Conservation (phyloP, 208 protist species). For the Polymyxa betae region DNA sequence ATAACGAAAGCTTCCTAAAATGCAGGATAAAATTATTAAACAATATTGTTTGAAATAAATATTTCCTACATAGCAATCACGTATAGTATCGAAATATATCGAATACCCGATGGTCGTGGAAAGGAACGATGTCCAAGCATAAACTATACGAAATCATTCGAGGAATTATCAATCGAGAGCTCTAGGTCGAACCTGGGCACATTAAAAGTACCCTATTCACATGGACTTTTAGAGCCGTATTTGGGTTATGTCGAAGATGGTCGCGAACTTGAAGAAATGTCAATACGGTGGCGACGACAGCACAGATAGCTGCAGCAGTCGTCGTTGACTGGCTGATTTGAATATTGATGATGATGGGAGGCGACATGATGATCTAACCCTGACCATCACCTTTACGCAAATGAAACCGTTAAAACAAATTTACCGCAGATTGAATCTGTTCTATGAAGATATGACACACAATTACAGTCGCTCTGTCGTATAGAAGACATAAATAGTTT, state of each 20-base stretch:
- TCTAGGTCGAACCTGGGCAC: neutral
- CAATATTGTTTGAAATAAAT: too few relatives aligned
- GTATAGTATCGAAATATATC: neutral
- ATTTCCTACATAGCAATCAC: constrained; percentile 33
- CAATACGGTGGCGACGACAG: neutral
- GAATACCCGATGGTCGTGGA: neutral
- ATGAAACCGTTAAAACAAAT: too few relatives aligned
- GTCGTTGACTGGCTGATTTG: neutral
- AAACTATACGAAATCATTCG: neutral
- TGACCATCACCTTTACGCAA: too few relatives aligned
- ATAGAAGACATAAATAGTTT: too few relatives aligned
- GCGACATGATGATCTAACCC: too few relatives aligned
- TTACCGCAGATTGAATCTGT: too few relatives aligned
- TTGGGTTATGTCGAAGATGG: constrained; percentile 32
- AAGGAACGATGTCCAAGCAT: constrained; percentile 52
- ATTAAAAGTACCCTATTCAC: constrained; percentile 29
- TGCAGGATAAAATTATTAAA: neutral
- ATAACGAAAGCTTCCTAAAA: constrained; percentile 47
- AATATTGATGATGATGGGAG: too few relatives aligned
- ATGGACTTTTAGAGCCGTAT: neutral
- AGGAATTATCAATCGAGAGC: neutral
- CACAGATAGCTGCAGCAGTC: neutral
- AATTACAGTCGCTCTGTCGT: too few relatives aligned
- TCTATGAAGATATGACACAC: too few relatives aligned
- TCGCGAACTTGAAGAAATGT: constrained; percentile 2